Percentiles rank a stretch among this genome's conserved stretches.
Conservation (phyloP, 257 asterid genomes). For the Solanum commersonii region DNA sequence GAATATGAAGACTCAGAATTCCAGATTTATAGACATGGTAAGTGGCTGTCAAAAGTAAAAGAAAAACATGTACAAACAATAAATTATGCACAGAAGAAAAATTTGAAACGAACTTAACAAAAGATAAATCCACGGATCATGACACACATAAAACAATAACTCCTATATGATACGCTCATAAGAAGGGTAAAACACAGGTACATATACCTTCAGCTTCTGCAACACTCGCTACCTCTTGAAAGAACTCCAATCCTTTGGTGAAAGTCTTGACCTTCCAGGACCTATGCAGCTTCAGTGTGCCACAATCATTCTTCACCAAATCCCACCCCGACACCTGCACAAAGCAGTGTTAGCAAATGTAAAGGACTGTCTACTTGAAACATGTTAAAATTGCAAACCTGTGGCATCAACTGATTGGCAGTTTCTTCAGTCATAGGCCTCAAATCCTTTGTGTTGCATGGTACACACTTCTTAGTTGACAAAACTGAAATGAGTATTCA, state of each 20-base stretch:
- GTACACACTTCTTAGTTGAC: constrained; percentile 66
- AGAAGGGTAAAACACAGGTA: background rate
- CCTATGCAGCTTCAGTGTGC: constrained; percentile 54
- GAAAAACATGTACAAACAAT: background rate
- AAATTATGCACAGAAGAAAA: background rate
- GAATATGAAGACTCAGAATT: background rate
- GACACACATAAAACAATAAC: background rate
- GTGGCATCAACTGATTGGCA: constrained; percentile 16
- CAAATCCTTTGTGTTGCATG: constrained; percentile 24
- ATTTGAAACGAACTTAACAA: background rate
- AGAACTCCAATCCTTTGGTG: constrained; percentile 76
- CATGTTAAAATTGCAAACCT: constrained; percentile 11
- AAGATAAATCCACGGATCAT: background rate
- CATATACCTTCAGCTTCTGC: constrained; percentile 87
- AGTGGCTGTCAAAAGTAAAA: background rate
- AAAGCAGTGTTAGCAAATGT: background rate
- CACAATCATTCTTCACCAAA: constrained; percentile 57
- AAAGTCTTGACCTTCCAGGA: constrained; percentile 90
- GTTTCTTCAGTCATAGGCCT: constrained; percentile 33
- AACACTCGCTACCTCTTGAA: constrained; percentile 63
- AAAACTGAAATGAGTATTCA: constrained; percentile 38
- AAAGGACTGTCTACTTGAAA: background rate
- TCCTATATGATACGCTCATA: background rate
- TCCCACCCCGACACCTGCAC: constrained; percentile 80
- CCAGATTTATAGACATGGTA: background rate